Evolutionary conservation across 2,329 filamentous ascomycete species (phyloP), one percentile per base, ranked within the genome.

Genomic region (Penicillium crustosum): DNA sequence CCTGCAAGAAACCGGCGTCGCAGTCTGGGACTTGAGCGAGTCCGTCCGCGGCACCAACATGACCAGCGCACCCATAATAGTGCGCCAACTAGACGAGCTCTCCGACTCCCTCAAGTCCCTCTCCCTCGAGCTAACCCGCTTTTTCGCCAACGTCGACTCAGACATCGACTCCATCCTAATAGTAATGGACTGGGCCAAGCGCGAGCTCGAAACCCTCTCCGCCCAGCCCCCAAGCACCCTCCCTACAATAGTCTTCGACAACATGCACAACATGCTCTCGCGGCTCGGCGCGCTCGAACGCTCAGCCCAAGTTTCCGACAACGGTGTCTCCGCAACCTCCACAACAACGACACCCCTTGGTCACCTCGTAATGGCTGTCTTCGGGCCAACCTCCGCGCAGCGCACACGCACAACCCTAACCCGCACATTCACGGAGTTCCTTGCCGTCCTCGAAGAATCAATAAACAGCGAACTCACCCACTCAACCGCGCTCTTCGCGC

Each of bases 161-260:
- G 93, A 97, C 69, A 89, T 97, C 66, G 93, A 97, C 72, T 89
- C 89, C 59, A 96, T 97, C 65, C 82, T 97, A 36, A 89, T 94
- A 60, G 91, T 95, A 51, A 97, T 97, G 92, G 91, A 96, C 71
- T 97, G 93, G 93, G 90, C 91, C 15, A 89, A 89, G 70, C 87
- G 92, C 63, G 92, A 97, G 73, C 84, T 97, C 15, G 82, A 86
- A 59, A 86, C 87, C 45, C 79, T 94, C 56, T 84, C 86, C 60
- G 80, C 81, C 23, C 78, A 83, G 21, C 85, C 86, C 7, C 82
- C 84, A 1, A 84, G 83, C 43, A 83, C 86, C 2, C 77, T 95
- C 23, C 85, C 88, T 19, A 86, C 86, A 13, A 73, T 77, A n/a
- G 84, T 89, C 43, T 91, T 92, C 71, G 89, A 91, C 74, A 96